phyloP scores from a whole-genome alignment of 768 basidiomycete genomes.

The Kwoniella dejecticola region DNA sequence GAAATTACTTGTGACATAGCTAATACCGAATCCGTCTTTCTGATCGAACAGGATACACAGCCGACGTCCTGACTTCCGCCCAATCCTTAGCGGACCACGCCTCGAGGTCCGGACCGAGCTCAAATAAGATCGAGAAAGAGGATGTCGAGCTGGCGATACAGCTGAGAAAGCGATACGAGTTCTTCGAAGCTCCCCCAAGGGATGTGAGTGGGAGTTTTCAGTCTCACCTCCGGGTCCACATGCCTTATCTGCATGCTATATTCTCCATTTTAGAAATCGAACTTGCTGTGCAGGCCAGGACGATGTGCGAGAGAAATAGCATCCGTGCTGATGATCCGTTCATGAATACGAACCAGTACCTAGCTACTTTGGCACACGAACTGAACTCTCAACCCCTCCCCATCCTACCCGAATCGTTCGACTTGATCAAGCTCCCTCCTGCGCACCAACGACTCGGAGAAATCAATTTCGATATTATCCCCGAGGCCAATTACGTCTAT shows the following conservation, averaged over 20 bases:
- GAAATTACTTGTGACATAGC: too few species aligned
- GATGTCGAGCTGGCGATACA: conserved; percentile 58
- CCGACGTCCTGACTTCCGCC: conserved; percentile 56
- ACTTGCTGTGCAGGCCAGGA: too few species aligned
- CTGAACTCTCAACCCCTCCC: conserved; percentile 58
- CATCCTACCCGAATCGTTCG: conserved; percentile 57
- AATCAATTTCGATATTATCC: conserved; percentile 57
- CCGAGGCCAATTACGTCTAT: conserved; percentile 32
- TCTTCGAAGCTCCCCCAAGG: conserved; percentile 56
- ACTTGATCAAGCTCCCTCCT: conserved; percentile 56
- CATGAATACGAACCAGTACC: conserved; percentile 48
- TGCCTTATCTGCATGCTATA: too few species aligned
- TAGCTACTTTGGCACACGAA: conserved; percentile 55
- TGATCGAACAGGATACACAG: conserved; percentile 56
- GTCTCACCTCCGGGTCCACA: background rate
- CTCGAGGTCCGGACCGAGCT: conserved; percentile 31
- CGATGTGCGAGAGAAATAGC: too few species aligned
- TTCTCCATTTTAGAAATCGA: too few species aligned
- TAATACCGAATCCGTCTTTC: too few species aligned
- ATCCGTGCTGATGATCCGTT: background rate
- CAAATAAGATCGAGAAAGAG: conserved; percentile 46
- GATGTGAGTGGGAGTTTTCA: conserved; percentile 51
- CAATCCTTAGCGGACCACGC: conserved; percentile 58
- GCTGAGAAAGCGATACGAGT: conserved; percentile 55
- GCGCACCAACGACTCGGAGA: conserved; percentile 56